phyloP scores from a whole-genome alignment of 805 yeast species.

The Metschnikowia anglica region DNA sequence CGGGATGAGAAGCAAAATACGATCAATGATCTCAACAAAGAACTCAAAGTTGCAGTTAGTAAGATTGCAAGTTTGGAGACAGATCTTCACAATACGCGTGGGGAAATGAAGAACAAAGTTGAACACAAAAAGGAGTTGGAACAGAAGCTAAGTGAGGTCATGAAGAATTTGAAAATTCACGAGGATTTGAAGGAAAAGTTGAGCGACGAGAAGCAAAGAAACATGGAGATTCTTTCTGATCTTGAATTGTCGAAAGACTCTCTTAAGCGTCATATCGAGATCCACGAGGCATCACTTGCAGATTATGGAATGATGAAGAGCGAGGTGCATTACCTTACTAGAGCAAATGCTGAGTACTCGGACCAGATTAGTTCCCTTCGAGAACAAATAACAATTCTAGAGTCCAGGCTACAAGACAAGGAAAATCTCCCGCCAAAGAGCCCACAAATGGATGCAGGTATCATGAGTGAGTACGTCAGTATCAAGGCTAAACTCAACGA shows the following conservation, averaged over 20 bases:
- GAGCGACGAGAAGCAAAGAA: slow-evolving; percentile 3
- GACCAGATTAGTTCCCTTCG: slow-evolving; percentile 28
- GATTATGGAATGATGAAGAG: slow-evolving; percentile 23
- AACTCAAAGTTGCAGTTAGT: slow-evolving; percentile 2
- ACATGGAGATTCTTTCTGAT: slow-evolving; percentile 2
- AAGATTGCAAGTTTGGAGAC: slow-evolving; percentile 5
- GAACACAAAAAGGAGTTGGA: background rate
- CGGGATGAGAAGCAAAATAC: slow-evolving; percentile 3
- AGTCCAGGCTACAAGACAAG: slow-evolving; percentile 28
- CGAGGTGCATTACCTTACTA: slow-evolving; percentile 23
- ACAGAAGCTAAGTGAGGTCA: background rate
- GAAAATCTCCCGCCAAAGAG: slow-evolving; percentile 35
- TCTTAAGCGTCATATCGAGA: slow-evolving; percentile 8
- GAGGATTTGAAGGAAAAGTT: slow-evolving; percentile 4
- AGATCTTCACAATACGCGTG: background rate
- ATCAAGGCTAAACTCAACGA: slow-evolving; percentile 55
- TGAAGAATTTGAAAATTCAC: background rate
- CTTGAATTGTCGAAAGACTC: slow-evolving; percentile 6
- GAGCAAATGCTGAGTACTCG: slow-evolving; percentile 29
- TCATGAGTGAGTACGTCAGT: slow-evolving; percentile 45
- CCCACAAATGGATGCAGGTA: slow-evolving; percentile 26
- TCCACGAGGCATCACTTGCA: slow-evolving; percentile 8
- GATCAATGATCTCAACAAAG: background rate
- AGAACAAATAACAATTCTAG: slow-evolving; percentile 24
- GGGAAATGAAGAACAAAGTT: background rate